Evolutionary conservation across 768 basidiomycete genomes (phyloP), one percentile per base, ranked within the genome.

Genomic region (Floccularia luteovirens): DNA sequence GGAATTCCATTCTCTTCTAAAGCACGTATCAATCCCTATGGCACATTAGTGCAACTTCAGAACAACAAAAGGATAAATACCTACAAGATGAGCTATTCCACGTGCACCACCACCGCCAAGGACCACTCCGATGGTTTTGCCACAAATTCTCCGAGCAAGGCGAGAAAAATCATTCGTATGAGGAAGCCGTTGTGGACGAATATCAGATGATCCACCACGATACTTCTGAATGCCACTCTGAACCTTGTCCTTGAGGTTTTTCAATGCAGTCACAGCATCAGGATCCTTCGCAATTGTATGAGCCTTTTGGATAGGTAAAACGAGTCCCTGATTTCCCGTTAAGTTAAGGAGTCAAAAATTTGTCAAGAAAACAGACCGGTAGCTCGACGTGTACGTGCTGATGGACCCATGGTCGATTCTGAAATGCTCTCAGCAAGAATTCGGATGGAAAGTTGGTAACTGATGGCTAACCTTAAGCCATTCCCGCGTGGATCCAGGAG

Each of bases 31-130:
- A 92, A 75, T n/a, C 96, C 96, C 89, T 91, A 37, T 30, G n/a
- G 20, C 3, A 38, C 41, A 44, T 43, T 40, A 47, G 43, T 35
- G 28, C 38, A 36, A 21, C 13, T 21, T 16, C 5, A 13, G 8
- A 28, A 3, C 38, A 17, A 31, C 3, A 42, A 31, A 44, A 36
- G 17, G 34, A 20, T 7, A 42, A 16, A 21, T 21, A 53, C 57
- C 36, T 48, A 67, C 61, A 37, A 69, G 51, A 59, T 69, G 66
- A 13, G 66, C 61, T 39, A 72, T 65, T 36, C 72, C 96, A 30
- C 96, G 75, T 12, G 93, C 96, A 13, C 96, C 96, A n/a, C 96
- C 96, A 4, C 96, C 96, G 14, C 96, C 96, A 1, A 99, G 74
- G 5, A 98, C 92, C 31, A 99, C 64, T 1, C 93, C 96, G 43